A percentile compares a stretch with the other conserved stretches of the same genome.
phyloP scores from a whole-genome alignment of 345 rosid genomes.

The Anastatica hierochuntica region DNA sequence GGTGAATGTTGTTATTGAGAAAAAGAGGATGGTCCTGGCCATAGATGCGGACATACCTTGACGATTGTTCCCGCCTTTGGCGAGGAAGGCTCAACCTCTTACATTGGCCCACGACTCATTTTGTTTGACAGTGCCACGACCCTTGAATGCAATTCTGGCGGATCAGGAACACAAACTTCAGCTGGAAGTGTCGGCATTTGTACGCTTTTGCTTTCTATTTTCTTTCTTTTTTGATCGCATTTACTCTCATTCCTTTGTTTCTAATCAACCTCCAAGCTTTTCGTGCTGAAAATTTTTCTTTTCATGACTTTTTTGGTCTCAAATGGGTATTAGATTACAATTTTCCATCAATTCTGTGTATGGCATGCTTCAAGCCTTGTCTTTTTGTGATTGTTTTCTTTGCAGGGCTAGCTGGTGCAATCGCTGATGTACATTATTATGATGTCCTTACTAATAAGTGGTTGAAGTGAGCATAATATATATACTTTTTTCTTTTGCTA shows the following conservation, averaged over 20 bases:
- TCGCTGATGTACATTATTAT: conserved; percentile 97
- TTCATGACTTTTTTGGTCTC: no score
- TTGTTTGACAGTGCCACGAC: conserved; percentile 97
- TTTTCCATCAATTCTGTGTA: no score
- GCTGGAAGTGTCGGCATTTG: conserved; percentile 98
- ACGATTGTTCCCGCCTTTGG: conserved; percentile 86
- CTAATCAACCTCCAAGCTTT: neutral
- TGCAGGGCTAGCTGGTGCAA: conserved; percentile 96
- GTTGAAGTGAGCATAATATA: conserved; percentile 59
- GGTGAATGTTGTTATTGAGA: conserved; percentile 62
- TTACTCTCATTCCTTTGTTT: neutral
- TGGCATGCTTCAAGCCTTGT: neutral
- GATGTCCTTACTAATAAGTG: conserved; percentile 89
- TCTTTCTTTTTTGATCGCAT: neutral
- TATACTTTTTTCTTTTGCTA: neutral
- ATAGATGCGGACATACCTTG: conserved; percentile 82
- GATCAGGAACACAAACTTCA: conserved; percentile 82
- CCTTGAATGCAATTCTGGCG: conserved; percentile 86
- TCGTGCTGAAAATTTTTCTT: neutral
- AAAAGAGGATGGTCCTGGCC: conserved; percentile 89
- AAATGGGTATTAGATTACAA: no score
- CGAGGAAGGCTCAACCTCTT: conserved; percentile 74
- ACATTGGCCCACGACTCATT: conserved; percentile 81
- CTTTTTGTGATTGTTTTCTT: conserved; percentile 1
- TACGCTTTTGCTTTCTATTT: conserved; percentile 29